Base-by-base conservation (phyloP, 345 rosid genomes). In the Gossypium thurberi region DNA sequence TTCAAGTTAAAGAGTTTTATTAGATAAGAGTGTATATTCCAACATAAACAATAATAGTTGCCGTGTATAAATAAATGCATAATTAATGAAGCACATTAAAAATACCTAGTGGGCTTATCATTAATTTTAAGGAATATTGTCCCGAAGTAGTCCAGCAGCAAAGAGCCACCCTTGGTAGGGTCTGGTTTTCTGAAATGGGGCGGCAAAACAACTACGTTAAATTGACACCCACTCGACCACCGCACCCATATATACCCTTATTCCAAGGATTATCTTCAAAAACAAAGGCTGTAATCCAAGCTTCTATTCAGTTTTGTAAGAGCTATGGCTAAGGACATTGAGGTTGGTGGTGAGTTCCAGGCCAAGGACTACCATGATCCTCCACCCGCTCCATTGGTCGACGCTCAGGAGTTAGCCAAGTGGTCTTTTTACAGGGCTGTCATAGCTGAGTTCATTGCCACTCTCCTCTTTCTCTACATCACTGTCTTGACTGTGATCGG, bases 401-500 rank as follows among this genome's bases (percentile, higher is more conserved):
- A 87, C 23, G 74, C 81, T 0, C 83, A 79, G 73, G 90, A 88
- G 83, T 65, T 88, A 23, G 74, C 63, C 0, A 42, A 78, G 62
- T 88, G 92, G 90, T 86, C 89, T 8, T 82, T 86, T 7, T 86
- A 88, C 66, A 80, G 92, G 78, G 90, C 89, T 6, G 69, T 84
- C 26, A 82, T 87, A 4, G 90, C 93, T 2, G 92, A 88, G 84
- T 88, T 88, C 51, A 75, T 86, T 26, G 92, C 90, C 46, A 86
- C 90, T 7, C 87, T 89, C 44, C 81, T 89, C 76, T 89, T 89
- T 69, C 74, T 89, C n/a, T 89, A 89, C 62, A 74, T 87, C 47
- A 84, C 91, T 6, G 88, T 89, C 71, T 81, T 87, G 80, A 87
- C 90, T 0, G 93, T 88, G 64, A 87, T 87, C 13, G 90, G 93